Conservation (phyloP, 2,329 filamentous ascomycete species). For the Lachnellula cervina region DNA sequence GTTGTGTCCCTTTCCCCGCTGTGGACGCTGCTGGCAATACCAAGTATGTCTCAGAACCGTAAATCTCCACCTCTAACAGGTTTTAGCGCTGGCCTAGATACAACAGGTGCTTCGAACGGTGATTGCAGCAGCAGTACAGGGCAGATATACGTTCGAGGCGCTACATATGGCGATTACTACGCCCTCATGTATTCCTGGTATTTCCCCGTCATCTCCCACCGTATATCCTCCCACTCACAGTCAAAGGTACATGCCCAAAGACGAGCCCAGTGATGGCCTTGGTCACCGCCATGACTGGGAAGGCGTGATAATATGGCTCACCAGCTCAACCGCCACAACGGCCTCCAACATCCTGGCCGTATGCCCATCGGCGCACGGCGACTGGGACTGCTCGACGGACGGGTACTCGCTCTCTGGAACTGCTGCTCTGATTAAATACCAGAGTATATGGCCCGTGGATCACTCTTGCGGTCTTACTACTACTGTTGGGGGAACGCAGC, state of each 20-base stretch:
- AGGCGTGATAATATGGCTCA: slow-evolving; percentile 48
- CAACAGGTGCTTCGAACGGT: slow-evolving; percentile 35
- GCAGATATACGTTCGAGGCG: slow-evolving; percentile 46
- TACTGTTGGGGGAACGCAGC: slow-evolving; percentile 35
- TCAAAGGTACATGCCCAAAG: slow-evolving; percentile 46
- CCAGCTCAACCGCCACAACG: slow-evolving; percentile 27
- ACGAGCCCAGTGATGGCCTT: slow-evolving; percentile 34
- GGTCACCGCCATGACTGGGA: slow-evolving; percentile 55
- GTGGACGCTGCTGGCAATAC: slow-evolving; percentile 55
- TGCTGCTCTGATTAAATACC: slow-evolving; percentile 43
- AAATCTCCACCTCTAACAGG: not conserved
- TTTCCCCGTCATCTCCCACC: slow-evolving; percentile 31
- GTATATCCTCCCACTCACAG: not conserved
- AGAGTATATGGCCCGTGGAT: slow-evolving; percentile 43
- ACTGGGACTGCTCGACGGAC: slow-evolving; percentile 40
- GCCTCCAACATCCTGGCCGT: slow-evolving; percentile 41
- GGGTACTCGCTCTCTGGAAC: slow-evolving; percentile 39
- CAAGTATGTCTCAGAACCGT: slow-evolving; percentile 37
- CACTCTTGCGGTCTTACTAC: slow-evolving; percentile 36
- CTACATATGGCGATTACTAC: slow-evolving; percentile 37
- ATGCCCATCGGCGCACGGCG: slow-evolving; percentile 48
- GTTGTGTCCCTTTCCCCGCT: slow-evolving; percentile 59
- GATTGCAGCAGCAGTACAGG: slow-evolving; percentile 42
- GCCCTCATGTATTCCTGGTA: slow-evolving; percentile 49
- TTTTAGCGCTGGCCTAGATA: slow-evolving; percentile 23